Base-by-base conservation (phyloP, 1,139 yeast species). In the Kodamaea ohmeri region DNA sequence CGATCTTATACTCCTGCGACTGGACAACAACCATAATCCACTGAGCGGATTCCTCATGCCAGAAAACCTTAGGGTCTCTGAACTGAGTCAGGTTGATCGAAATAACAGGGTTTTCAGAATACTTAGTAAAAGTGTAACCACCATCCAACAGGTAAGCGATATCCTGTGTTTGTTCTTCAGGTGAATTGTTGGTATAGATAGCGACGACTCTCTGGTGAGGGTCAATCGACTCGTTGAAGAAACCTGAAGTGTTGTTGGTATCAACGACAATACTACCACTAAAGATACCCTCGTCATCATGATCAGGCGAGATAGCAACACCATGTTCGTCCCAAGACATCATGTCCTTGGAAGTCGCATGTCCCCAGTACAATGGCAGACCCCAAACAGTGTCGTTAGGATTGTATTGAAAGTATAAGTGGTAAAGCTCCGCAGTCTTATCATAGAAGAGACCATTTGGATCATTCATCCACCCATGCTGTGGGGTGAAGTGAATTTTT, bases 311-410 rank as follows among this genome's bases (percentile, higher is more conserved):
- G 13, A 34, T 18, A 13, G 37, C 37, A 14, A 22, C 19, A 3
- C 11, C 22, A 13, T 28, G 37, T 17, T 34, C 37, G 4, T 20
- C 25, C 37, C 37, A 34, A 12, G 14, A 22, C 13, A 27, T 16
- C 25, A 34, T 21, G 22, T 34, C 37, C 13, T 20, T 27, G 25
- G 37, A 34, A 11, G 37, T 34, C 7, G 37, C 37, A 17, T 34
- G 37, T 4, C 37, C 37, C 37, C 37, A 34, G 31, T 34, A 34
- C 27, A 34, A 22, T 16, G 37, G 37, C 32, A 27, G 37, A 4
- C 37, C 37, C 37, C 37, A 34, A n/a, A 34, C 32, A 12, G 37
- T 34, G 20, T 27, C 37, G 27, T 34, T 12, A 8, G 37, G 37
- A 16, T 34, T 34, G 37, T 34, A 34, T 20, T 34, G 37, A 22